Evolutionary conservation across 1,139 yeast genomes (phyloP).

Genomic region (Magnusiomyces suaveolens): DNA sequence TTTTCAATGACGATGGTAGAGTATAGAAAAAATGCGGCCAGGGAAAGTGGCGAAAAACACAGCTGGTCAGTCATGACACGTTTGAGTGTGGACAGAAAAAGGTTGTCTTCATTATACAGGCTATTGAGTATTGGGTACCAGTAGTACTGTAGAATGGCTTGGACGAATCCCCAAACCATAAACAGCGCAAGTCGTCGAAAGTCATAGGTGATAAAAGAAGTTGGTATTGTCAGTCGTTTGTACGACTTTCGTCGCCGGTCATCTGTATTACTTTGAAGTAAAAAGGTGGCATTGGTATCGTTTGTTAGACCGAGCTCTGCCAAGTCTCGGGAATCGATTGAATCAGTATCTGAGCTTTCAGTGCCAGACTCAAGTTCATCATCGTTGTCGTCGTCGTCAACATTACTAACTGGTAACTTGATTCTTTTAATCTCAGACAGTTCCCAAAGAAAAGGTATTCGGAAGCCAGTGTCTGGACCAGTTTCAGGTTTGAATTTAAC

Average conservation of each 20-base stretch:
- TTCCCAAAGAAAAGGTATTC: slow-evolving; percentile 27
- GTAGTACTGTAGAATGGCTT: slow-evolving; percentile 75
- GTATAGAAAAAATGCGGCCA: slow-evolving; percentile 72
- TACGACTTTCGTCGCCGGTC: background rate
- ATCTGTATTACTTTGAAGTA: background rate
- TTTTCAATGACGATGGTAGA: slow-evolving; percentile 74
- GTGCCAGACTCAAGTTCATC: background rate
- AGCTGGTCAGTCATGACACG: slow-evolving; percentile 86
- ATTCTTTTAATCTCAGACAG: slow-evolving; percentile 30
- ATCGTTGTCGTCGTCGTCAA: slow-evolving; percentile 3
- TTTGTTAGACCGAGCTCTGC: slow-evolving; percentile 29
- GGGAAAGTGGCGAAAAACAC: slow-evolving; percentile 76
- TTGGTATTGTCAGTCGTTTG: slow-evolving; percentile 22
- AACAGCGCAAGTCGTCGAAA: slow-evolving; percentile 70
- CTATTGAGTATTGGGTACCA: slow-evolving; percentile 81
- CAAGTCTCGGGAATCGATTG: slow-evolving; percentile 27
- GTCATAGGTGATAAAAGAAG: slow-evolving; percentile 39
- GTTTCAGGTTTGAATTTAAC: slow-evolving; percentile 23
- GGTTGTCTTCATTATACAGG: slow-evolving; percentile 65
- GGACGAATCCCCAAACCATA: slow-evolving; percentile 69
- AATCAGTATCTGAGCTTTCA: slow-evolving; percentile 7
- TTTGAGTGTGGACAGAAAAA: slow-evolving; percentile 70
- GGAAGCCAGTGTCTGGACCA: slow-evolving; percentile 16
- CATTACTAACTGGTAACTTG: slow-evolving; percentile 24
- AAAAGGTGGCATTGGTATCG: slow-evolving; percentile 5